phyloP scores from a whole-genome alignment of 2,329 filamentous ascomycete genomes.

The Cladosporium halotolerans region DNA sequence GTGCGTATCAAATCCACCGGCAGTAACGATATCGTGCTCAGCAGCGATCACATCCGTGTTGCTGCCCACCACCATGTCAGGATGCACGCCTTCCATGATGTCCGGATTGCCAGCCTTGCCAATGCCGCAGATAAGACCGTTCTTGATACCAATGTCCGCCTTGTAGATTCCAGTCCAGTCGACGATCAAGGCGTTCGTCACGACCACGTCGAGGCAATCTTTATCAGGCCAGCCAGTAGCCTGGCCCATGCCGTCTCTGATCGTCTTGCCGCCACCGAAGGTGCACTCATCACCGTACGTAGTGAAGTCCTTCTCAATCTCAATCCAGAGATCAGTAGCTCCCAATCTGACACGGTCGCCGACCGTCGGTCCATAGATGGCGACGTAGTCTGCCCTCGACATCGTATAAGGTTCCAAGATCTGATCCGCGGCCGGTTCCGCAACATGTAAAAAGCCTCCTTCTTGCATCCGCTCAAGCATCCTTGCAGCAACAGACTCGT shows the following conservation, averaged over 20 bases:
- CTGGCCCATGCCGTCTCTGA: conserved; percentile 94
- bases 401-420: conserved; percentile 60
- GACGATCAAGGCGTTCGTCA: conserved; percentile 83
- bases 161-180: conserved; percentile 94
- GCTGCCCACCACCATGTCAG: conserved; percentile 73
- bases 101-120: conserved; percentile 97
- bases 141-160: conserved; percentile 89
- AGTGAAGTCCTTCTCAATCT: conserved; percentile 80
- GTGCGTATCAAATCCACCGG: conserved; percentile 82
- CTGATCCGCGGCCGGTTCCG: conserved; percentile 56
- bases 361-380: conserved; percentile 89
- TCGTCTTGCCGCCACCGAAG: conserved; percentile 89
- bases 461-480: conserved; percentile 62
- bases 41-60: conserved; percentile 89
- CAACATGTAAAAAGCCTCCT: conserved; percentile 71
- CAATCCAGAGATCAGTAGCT: conserved; percentile 80
- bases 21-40: conserved; percentile 84
- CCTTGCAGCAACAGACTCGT: conserved; percentile 52
- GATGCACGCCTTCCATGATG: conserved; percentile 81
- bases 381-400: conserved; percentile 70
- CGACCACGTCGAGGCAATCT: conserved; percentile 73
- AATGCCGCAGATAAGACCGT: conserved; percentile 78
- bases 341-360: conserved; percentile 80
- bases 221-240: conserved; percentile 67
- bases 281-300: conserved; percentile 88